phyloP scores from a whole-genome alignment of 495 filamentous ascomycete species.

The Extremus antarcticus region DNA sequence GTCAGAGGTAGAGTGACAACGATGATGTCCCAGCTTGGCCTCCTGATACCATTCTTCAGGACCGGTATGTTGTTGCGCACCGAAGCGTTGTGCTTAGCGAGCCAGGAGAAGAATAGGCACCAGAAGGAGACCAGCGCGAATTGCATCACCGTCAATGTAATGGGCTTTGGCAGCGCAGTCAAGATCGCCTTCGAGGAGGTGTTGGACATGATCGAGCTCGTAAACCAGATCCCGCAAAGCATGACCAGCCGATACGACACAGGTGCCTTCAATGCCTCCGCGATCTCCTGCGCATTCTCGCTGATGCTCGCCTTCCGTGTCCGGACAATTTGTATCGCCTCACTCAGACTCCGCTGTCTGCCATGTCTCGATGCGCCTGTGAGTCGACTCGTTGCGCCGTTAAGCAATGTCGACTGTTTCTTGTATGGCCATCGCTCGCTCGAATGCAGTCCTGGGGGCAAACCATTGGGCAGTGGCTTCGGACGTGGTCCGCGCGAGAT shows the following conservation, averaged over 20 bases:
- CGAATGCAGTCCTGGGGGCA: conserved; percentile 17
- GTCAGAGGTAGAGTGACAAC: conserved; percentile 79
- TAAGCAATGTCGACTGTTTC: conserved; percentile 35
- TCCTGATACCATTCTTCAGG: conserved; percentile 68
- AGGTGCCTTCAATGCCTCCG: conserved; percentile 79
- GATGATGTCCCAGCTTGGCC: conserved; percentile 75
- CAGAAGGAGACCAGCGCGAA: conserved; percentile 86
- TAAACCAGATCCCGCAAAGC: conserved; percentile 83
- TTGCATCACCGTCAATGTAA: conserved; percentile 89
- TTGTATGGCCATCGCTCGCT: conserved; percentile 37
- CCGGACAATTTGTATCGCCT: conserved; percentile 71
- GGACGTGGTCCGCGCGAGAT: conserved; percentile 14
- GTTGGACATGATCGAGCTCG: conserved; percentile 88
- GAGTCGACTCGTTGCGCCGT: conserved; percentile 36
- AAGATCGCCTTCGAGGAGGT: conserved; percentile 96
- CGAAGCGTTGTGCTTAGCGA: conserved; percentile 57
- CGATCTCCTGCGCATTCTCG: conserved; percentile 86
- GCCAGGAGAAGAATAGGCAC: conserved; percentile 67
- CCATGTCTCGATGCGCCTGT: conserved; percentile 41
- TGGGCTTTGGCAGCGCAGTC: conserved; percentile 80
- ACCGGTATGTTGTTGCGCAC: conserved; percentile 61
- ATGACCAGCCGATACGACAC: conserved; percentile 77
- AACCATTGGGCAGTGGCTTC: conserved; percentile 11
- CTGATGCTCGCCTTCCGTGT: conserved; percentile 70
- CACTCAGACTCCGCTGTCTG: conserved; percentile 72